Conservation (phyloP, 1,284 basidiomycete genomes). For the Cystobasidium sp. region DNA sequence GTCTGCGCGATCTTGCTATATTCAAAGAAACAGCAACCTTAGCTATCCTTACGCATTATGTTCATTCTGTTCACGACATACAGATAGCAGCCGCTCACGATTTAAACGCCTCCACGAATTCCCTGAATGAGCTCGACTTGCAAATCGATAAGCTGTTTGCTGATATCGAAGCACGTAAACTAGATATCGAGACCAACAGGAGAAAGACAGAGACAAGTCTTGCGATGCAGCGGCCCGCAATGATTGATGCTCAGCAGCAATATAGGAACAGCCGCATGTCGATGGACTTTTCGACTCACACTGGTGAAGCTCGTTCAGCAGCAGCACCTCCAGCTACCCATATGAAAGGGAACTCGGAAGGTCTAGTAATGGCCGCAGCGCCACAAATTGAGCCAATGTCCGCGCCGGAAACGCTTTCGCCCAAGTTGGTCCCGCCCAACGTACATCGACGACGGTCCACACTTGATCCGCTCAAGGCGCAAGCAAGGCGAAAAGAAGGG, state of each 20-base stretch:
- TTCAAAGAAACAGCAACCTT: conserved; percentile 42
- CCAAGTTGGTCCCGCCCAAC: neutral
- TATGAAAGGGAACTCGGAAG: neutral
- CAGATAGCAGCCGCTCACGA: conserved; percentile 26
- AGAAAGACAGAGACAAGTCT: conserved; percentile 16
- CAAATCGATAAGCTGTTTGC: conserved; percentile 27
- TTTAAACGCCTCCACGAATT: conserved; percentile 5
- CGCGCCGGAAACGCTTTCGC: neutral
- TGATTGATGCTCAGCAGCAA: conserved; percentile 38
- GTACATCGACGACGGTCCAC: neutral
- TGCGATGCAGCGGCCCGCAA: conserved; percentile 30
- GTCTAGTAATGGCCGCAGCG: neutral
- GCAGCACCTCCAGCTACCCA: no score
- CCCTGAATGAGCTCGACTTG: conserved; percentile 38
- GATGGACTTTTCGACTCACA: conserved; percentile 20
- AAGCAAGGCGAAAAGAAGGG: conserved; percentile 48
- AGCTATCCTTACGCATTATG: conserved; percentile 39
- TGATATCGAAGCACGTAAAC: conserved; percentile 27
- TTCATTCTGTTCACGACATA: conserved; percentile 36
- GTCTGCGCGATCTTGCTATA: conserved; percentile 37
- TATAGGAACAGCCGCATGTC: conserved; percentile 26
- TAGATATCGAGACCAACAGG: conserved; percentile 28
- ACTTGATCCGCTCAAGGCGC: conserved; percentile 12
- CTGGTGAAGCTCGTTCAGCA: neutral
- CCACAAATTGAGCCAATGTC: neutral